phyloP scores from a whole-genome alignment of 2,329 filamentous ascomycete genomes.

The Epicoccum nigrum region DNA sequence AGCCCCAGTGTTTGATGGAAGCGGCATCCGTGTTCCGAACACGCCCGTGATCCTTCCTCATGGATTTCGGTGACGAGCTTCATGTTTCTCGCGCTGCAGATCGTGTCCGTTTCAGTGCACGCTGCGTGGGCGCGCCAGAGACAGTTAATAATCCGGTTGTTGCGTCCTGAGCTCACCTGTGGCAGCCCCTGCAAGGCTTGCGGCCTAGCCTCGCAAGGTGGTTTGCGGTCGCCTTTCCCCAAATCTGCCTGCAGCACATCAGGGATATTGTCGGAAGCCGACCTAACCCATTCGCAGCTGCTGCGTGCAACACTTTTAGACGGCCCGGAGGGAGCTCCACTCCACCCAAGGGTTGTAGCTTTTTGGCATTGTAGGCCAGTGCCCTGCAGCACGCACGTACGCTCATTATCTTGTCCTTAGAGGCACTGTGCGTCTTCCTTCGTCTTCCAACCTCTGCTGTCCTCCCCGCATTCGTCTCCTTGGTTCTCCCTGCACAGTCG shows the following conservation, averaged over 20 bases:
- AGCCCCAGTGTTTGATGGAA: constrained; percentile 1
- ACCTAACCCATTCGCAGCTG: constrained; percentile 6
- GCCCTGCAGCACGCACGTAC: constrained; percentile 1
- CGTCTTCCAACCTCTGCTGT: constrained; percentile 1
- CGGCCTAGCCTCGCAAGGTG: constrained; percentile 6
- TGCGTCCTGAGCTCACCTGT: constrained; percentile 4
- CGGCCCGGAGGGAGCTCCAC: constrained; percentile 8
- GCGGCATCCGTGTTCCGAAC: constrained; percentile 7
- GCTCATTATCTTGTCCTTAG: constrained; percentile 5
- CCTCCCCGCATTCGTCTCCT: constrained; percentile 11
- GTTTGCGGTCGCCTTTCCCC: constrained; percentile 9
- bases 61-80: constrained; percentile 1
- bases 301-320: constrained; percentile 2
- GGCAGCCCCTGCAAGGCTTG: constrained; percentile 7
- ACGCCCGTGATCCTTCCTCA: constrained; percentile 2
- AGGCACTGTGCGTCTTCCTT: constrained; percentile 14
- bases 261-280: constrained; percentile 10
- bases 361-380: not conserved
- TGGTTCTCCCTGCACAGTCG: constrained; percentile 1
- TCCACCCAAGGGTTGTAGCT: constrained; percentile 10
- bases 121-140: constrained; percentile 12
- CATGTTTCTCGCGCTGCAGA: constrained; percentile 16
- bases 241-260: constrained; percentile 10
- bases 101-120: constrained; percentile 13
- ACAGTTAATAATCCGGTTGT: constrained; percentile 16